These are phyloP conservation scores for Cladosporium austrohemisphaericum DNA, from an alignment of 2,329 filamentous ascomycete genomes.

Conservation along the genomic window DNA sequence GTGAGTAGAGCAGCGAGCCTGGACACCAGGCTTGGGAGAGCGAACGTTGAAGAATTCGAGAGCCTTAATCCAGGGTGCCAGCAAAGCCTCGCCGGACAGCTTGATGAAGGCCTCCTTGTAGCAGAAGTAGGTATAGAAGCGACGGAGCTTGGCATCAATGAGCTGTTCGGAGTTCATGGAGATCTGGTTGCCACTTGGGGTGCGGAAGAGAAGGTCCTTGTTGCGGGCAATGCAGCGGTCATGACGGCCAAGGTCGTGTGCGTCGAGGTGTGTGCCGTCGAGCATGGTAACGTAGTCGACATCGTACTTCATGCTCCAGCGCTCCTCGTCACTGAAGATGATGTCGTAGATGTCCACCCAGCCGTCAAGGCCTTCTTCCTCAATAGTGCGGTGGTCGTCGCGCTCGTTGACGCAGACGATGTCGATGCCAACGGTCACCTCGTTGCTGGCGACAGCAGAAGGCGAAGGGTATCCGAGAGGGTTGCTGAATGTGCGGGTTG, in stretches of 20 bases:
- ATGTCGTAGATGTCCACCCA: constrained; percentile 71
- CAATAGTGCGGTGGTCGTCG: constrained; percentile 55
- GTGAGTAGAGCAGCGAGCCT: constrained; percentile 41
- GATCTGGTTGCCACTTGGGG: constrained; percentile 35
- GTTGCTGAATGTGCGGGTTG: constrained; percentile 21
- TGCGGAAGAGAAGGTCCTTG: constrained; percentile 36
- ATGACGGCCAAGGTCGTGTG: constrained; percentile 40
- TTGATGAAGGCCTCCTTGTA: constrained; percentile 79
- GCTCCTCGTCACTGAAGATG: constrained; percentile 63
- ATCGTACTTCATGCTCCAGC: constrained; percentile 58
- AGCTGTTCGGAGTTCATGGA: constrained; percentile 43
- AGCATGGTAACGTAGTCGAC: constrained; percentile 42
- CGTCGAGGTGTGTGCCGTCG: constrained; percentile 41
- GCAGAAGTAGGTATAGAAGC: constrained; percentile 76
- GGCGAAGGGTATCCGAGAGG: constrained; percentile 28
- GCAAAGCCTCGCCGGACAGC: constrained; percentile 73
- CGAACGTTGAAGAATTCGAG: constrained; percentile 65
- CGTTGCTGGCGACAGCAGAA: constrained; percentile 22
- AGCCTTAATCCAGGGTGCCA: constrained; percentile 68
- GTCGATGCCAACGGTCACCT: constrained; percentile 63
- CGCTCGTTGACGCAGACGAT: constrained; percentile 73
- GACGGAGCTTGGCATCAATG: constrained; percentile 61
- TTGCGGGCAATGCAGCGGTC: constrained; percentile 41
- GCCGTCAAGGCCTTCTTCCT: constrained; percentile 59
- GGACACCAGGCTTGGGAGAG: constrained; percentile 48